Conservation (phyloP, 768 basidiomycete genomes). For the Tylopilus felleus region DNA sequence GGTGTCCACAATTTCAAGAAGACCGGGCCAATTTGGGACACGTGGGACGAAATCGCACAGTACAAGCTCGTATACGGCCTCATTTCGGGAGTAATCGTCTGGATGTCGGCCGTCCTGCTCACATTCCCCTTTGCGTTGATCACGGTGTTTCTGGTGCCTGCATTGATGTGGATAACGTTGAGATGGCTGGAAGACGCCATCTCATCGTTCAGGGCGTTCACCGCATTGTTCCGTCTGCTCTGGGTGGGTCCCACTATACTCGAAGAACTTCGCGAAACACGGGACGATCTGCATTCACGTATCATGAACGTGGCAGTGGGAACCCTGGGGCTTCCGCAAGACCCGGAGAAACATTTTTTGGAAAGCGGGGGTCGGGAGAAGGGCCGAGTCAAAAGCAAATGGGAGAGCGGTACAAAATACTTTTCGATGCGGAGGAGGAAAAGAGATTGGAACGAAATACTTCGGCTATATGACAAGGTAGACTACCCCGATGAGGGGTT, state of each 20-base stretch:
- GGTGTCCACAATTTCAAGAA: conserved; percentile 76
- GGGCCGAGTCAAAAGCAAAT: conserved; percentile 57
- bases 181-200: conserved; percentile 87
- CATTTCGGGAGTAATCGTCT: conserved; percentile 67
- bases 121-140: conserved; percentile 62
- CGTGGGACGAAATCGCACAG: conserved; percentile 88
- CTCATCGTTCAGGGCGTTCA: conserved; percentile 72
- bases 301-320: conserved; percentile 62
- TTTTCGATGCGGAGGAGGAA: conserved; percentile 80
- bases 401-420: conserved; percentile 72
- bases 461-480: conserved; percentile 76
- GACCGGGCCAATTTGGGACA: conserved; percentile 79
- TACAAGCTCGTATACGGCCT: conserved; percentile 86
- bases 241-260: conserved; percentile 58
- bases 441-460: conserved; percentile 86
- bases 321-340: conserved; percentile 56
- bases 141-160: conserved; percentile 60
- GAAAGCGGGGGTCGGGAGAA: conserved; percentile 62
- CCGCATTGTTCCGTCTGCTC: conserved; percentile 58
- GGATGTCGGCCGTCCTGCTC: conserved; percentile 48
- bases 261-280: conserved; percentile 47
- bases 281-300: conserved; percentile 58
- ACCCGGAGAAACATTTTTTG: conserved; percentile 67
- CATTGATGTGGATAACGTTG: conserved; percentile 85
- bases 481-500: conserved; percentile 66